Conservation (phyloP, 768 basidiomycete species). For the Lepiota venenata region DNA sequence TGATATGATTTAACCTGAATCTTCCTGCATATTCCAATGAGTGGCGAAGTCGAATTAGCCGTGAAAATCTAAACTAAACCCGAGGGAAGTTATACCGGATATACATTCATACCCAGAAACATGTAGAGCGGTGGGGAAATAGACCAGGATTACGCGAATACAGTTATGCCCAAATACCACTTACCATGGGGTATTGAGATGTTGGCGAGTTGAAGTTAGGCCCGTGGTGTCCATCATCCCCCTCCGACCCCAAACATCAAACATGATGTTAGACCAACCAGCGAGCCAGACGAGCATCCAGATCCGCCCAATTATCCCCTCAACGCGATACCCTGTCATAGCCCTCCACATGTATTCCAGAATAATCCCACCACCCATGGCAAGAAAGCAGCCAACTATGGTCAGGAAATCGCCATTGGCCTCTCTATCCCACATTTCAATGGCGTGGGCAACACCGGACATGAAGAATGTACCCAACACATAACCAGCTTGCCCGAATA, state of each 20-base stretch:
- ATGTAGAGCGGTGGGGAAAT: no score
- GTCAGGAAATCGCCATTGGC: slow-evolving; percentile 27
- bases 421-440: slow-evolving; percentile 39
- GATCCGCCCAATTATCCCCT: slow-evolving; percentile 36
- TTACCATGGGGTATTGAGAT: no score
- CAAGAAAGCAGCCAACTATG: slow-evolving; percentile 37
- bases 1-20: no score
- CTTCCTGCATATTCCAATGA: no score
- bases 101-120: no score
- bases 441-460: slow-evolving; percentile 46
- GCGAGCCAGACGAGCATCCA: slow-evolving; percentile 39
- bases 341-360: slow-evolving; percentile 35
- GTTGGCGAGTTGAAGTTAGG: no score
- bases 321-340: slow-evolving; percentile 30
- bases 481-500: slow-evolving; percentile 32
- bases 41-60: no score
- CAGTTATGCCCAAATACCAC: no score
- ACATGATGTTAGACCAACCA: slow-evolving; percentile 29
- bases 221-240: no score
- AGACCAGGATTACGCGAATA: no score
- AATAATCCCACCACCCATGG: slow-evolving; percentile 36
- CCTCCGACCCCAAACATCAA: slow-evolving; percentile 26
- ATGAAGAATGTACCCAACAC: slow-evolving; percentile 45
- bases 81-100: no score
- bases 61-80: no score